phyloP scores from a whole-genome alignment of 495 filamentous ascomycete genomes.

The Sphaerosporella brunnea region DNA sequence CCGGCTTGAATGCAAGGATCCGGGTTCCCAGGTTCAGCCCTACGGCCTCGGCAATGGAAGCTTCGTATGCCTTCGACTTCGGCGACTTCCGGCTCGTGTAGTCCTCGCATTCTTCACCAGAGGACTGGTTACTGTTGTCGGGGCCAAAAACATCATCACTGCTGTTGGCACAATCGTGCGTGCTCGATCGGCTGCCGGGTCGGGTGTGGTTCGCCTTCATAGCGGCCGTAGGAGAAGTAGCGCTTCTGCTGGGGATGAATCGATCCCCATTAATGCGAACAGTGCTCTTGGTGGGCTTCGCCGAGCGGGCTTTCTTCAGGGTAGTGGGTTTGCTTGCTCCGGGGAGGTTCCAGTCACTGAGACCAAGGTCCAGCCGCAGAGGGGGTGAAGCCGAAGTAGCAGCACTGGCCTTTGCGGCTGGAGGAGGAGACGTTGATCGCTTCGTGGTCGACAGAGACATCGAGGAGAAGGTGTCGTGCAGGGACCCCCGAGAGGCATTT shows the following conservation, averaged over 20 bases:
- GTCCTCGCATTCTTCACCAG: constrained; percentile 38
- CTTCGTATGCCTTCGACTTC: constrained; percentile 77
- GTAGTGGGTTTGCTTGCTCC: constrained; percentile 49
- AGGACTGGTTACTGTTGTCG: background rate
- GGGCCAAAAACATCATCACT: constrained; percentile 16
- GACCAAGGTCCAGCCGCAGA: constrained; percentile 71
- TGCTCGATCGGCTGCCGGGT: constrained; percentile 42
- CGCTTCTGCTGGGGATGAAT: constrained; percentile 84
- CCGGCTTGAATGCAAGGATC: constrained; percentile 97
- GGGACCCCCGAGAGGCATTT: constrained; percentile 13
- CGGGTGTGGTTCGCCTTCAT: constrained; percentile 47
- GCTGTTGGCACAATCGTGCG: constrained; percentile 19
- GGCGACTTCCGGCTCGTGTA: constrained; percentile 52
- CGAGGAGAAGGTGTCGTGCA: constrained; percentile 20
- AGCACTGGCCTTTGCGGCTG: constrained; percentile 75
- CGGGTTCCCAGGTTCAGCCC: constrained; percentile 83
- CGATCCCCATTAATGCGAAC: constrained; percentile 74
- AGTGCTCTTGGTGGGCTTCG: constrained; percentile 59
- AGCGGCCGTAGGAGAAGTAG: constrained; percentile 73
- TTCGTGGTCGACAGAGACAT: constrained; percentile 22
- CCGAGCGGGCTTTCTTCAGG: constrained; percentile 43
- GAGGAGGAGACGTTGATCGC: constrained; percentile 45
- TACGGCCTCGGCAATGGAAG: constrained; percentile 77
- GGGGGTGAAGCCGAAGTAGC: constrained; percentile 44
- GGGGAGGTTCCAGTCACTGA: constrained; percentile 80